These are phyloP conservation scores for Clausena lansium DNA, from an alignment of 345 rosid species.

Conservation along the genomic window DNA sequence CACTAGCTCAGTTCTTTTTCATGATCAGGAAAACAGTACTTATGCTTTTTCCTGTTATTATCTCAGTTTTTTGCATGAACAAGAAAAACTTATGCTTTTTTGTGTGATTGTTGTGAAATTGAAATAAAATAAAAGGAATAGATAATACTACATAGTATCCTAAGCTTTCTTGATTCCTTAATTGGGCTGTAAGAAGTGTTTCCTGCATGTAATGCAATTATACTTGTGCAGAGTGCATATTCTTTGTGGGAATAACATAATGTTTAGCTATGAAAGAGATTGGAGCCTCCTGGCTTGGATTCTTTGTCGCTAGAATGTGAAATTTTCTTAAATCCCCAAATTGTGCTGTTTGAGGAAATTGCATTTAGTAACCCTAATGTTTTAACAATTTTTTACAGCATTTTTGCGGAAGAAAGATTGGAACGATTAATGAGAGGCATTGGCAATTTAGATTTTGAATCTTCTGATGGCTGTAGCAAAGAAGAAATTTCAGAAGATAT, in stretches of 20 bases:
- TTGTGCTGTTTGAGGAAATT: not conserved
- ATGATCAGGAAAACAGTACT: not conserved
- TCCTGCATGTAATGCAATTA: not conserved
- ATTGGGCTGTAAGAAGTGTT: not conserved
- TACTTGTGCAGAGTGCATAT: not conserved
- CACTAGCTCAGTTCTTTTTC: not conserved
- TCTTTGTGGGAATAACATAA: not conserved
- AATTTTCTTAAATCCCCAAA: not conserved
- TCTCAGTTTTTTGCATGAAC: not conserved
- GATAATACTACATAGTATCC: not conserved
- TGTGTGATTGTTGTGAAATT: not conserved
- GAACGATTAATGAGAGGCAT: slow-evolving; percentile 70
- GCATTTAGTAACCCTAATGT: slow-evolving; percentile 7
- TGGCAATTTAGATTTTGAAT: slow-evolving; percentile 49
- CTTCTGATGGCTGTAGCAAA: slow-evolving; percentile 24
- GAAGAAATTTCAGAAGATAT: slow-evolving; percentile 36
- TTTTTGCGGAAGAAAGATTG: slow-evolving; percentile 88
- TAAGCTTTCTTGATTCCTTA: not conserved
- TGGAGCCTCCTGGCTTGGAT: not conserved
- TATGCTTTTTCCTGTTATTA: not conserved
- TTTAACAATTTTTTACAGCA: slow-evolving; percentile 41
- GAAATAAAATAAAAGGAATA: not conserved
- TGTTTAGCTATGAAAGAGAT: not conserved
- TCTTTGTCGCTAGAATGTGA: not conserved
- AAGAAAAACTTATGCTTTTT: not conserved